Base-by-base conservation (phyloP, 1,284 basidiomycete species). In the Mycena sp. region DNA sequence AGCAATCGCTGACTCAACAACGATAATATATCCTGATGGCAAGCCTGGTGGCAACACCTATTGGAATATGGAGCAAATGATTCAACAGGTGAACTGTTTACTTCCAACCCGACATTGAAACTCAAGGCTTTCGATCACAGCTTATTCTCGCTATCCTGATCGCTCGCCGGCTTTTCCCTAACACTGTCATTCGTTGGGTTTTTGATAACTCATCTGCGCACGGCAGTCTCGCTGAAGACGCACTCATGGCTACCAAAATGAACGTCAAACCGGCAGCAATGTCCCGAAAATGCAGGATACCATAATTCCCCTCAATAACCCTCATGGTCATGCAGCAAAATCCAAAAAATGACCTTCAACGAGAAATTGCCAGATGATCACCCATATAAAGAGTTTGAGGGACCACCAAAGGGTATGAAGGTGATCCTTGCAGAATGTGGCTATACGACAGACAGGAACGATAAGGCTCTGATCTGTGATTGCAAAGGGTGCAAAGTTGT, bases 171-270 rank as follows among this genome's bases (percentile, higher is more conserved):
- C 14, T 55, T 23, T 55, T 55, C n/a, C 51, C 51, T 17, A 54
- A 54, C 16, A 23, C 51, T 4, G 30, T 54, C 23, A 54, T 54
- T 41, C 51, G 40, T 23, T 54, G 51, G 51, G 35, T 54, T 3
- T 54, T 54, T 23, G 51, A 54, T 23, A 54, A 54, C 30, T 54
- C 32, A 21, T 54, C 51, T 3, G 29, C 29, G 6, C 51, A 54
- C 32, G 51, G 35, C 17, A 54, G 51, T 28, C 23, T 54, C 6
- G 29, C 51, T 4, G 6, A 5, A 12, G 51, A 54, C 40, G 51
- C 51, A 7, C n/a, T 54, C 14, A 35, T 17, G 9, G 35, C n/a
- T 3, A 54, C n/a, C n/a, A n/a, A n/a, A n/a, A n/a, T n/a, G n/a
- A n/a, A n/a, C n/a, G n/a, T n/a, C n/a, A n/a, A n/a, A 4, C 48